A percentile compares a stretch with the other conserved stretches of the same genome.
These are phyloP conservation scores for Striga asiatica DNA, from an alignment of 257 asterid species.

Conservation along the genomic window DNA sequence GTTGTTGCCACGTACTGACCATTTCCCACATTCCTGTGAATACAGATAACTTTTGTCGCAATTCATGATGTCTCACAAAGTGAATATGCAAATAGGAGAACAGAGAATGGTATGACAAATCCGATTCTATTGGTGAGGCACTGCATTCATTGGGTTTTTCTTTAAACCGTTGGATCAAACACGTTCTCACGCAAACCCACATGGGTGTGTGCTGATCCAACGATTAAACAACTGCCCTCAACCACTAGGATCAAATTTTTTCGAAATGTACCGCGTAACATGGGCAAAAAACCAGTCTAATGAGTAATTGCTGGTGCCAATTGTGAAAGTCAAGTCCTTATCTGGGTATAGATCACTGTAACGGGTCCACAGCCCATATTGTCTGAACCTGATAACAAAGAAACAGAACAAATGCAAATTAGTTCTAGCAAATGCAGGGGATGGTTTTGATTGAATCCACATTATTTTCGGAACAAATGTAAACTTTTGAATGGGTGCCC, in stretches of 20 bases:
- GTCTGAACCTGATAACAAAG: conserved; percentile 33
- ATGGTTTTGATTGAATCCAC: neutral
- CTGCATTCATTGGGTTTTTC: too few relatives aligned
- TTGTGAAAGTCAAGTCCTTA: conserved; percentile 28
- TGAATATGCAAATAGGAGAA: too few relatives aligned
- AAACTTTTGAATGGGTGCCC: conserved; percentile 17
- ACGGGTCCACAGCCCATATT: conserved; percentile 56
- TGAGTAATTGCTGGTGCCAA: conserved; percentile 33
- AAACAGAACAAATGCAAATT: neutral
- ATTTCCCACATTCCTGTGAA: conserved; percentile 31
- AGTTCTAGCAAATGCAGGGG: neutral
- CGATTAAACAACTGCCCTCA: too few relatives aligned
- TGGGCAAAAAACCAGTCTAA: conserved; percentile 62
- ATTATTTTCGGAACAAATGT: neutral
- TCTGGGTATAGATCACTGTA: conserved; percentile 32
- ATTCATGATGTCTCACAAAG: too few relatives aligned
- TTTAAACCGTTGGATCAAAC: too few relatives aligned
- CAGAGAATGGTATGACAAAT: too few relatives aligned
- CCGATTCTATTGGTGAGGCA: too few relatives aligned
- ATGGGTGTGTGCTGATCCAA: too few relatives aligned
- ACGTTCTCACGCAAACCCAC: too few relatives aligned
- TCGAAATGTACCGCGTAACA: conserved; percentile 52
- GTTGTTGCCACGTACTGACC: conserved; percentile 29
- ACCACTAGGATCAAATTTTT: too few relatives aligned
- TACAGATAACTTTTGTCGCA: neutral